These are phyloP conservation scores for Bocquillonia castaneifolia DNA, from an alignment of 441 rosid genomes.

Conservation along the genomic window DNA sequence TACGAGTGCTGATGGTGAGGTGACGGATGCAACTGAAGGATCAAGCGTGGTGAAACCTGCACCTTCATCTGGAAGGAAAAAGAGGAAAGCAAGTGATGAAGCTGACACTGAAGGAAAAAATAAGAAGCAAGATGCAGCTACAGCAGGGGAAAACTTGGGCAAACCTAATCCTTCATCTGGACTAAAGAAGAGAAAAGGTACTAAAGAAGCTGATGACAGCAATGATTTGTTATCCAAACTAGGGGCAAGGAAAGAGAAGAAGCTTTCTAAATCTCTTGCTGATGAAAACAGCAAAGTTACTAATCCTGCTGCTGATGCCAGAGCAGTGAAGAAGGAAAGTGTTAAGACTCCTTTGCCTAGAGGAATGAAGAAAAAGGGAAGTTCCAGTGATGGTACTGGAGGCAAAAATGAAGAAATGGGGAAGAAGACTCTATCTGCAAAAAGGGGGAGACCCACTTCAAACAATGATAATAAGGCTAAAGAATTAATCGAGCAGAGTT, in stretches of 20 bases:
- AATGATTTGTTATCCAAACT: constrained; percentile 18
- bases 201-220: constrained; percentile 19
- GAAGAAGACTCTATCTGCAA: constrained; percentile 16
- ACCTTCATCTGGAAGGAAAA: constrained; percentile 16
- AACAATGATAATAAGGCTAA: constrained; percentile 28
- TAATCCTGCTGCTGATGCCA: constrained; percentile 23
- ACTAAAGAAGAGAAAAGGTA: constrained; percentile 21
- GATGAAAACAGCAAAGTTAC: constrained; percentile 20
- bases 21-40: not conserved
- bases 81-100: constrained; percentile 18
- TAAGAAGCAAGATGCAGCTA: constrained; percentile 7
- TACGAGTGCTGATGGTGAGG: constrained; percentile 7
- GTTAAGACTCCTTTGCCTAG: constrained; percentile 19
- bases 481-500: constrained; percentile 27
- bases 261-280: constrained; percentile 25
- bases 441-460: constrained; percentile 24
- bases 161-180: constrained; percentile 16
- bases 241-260: constrained; percentile 23
- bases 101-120: constrained; percentile 1
- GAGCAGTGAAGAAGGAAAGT: constrained; percentile 12
- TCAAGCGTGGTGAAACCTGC: constrained; percentile 14
- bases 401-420: constrained; percentile 19
- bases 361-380: constrained; percentile 27
- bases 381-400: constrained; percentile 9
- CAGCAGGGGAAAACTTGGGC: constrained; percentile 10